Conservation (phyloP, 129 eudicot species). For the Oenanthe sinensis region DNA sequence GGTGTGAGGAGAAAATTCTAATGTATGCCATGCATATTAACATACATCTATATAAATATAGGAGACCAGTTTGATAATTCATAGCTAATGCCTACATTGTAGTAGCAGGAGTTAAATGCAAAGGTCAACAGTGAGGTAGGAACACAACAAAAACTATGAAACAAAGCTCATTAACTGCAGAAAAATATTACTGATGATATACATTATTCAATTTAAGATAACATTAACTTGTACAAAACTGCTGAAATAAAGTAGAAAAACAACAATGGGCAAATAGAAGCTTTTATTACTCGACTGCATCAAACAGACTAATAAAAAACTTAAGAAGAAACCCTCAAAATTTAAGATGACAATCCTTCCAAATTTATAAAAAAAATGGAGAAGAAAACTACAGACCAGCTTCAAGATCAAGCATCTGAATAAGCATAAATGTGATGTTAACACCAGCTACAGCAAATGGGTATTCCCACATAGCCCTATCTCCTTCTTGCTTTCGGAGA, state of each 20-base stretch:
- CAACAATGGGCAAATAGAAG: background rate
- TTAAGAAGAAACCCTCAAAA: background rate
- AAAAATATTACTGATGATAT: background rate
- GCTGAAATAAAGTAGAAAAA: background rate
- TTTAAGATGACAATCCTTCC: background rate
- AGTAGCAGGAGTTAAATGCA: background rate
- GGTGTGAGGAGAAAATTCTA: background rate
- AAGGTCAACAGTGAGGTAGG: background rate
- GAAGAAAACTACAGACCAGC: slow-evolving; percentile 43
- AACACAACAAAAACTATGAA: background rate
- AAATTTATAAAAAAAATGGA: slow-evolving; percentile 1
- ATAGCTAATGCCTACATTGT: background rate
- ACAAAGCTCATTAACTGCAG: background rate
- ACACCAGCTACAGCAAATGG: slow-evolving; percentile 99
- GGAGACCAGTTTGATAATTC: background rate
- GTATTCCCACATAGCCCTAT: slow-evolving; percentile 91
- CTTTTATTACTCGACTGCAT: background rate
- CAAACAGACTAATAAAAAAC: background rate
- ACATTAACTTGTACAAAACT: background rate
- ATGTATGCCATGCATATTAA: background rate
- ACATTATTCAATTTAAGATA: background rate
- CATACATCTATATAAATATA: background rate
- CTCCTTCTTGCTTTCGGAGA: slow-evolving; percentile 88
- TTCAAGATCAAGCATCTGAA: slow-evolving; percentile 97
- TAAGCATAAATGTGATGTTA: slow-evolving; percentile 95